phyloP scores from a whole-genome alignment of 208 protist species.

The Trypanosoma mega region DNA sequence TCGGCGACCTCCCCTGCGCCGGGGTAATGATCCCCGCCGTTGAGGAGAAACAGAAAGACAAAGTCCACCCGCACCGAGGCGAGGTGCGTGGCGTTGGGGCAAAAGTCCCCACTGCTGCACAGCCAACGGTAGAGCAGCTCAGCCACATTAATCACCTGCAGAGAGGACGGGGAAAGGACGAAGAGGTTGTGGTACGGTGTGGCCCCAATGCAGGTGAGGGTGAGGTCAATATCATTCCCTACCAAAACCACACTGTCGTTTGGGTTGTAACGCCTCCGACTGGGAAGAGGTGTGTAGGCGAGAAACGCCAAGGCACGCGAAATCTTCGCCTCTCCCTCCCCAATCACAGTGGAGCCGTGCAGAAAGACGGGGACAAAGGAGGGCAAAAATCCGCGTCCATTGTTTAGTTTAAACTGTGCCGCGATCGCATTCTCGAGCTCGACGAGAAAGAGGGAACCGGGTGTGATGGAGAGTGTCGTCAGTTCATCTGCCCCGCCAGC shows the following conservation, averaged over 20 bases:
- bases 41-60: conserved; percentile 83
- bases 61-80: conserved; percentile 83
- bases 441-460: conserved; percentile 81
- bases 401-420: conserved; percentile 61
- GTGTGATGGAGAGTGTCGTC: conserved; percentile 71
- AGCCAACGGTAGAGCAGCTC: conserved; percentile 84
- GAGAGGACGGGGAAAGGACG: conserved; percentile 72
- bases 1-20: conserved; percentile 79
- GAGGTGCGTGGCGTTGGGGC: conserved; percentile 43
- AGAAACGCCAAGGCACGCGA: conserved; percentile 71
- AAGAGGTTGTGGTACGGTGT: conserved; percentile 83
- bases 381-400: conserved; percentile 60
- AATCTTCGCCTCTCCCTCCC: conserved; percentile 86
- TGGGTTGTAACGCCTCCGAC: conserved; percentile 39
- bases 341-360: conserved; percentile 72
- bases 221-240: conserved; percentile 88
- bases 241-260: conserved; percentile 73
- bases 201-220: conserved; percentile 77
- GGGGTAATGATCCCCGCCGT: conserved; percentile 85
- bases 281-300: conserved; percentile 27
- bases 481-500: conserved; percentile 39
- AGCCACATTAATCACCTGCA: conserved; percentile 73
- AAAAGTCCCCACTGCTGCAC: conserved; percentile 42
- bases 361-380: conserved; percentile 65
- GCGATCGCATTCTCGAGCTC: conserved; percentile 86